A percentile compares a stretch with the other conserved stretches of the same genome.
Conservation (phyloP, 495 filamentous ascomycete genomes). For the Neurospora sp. region DNA sequence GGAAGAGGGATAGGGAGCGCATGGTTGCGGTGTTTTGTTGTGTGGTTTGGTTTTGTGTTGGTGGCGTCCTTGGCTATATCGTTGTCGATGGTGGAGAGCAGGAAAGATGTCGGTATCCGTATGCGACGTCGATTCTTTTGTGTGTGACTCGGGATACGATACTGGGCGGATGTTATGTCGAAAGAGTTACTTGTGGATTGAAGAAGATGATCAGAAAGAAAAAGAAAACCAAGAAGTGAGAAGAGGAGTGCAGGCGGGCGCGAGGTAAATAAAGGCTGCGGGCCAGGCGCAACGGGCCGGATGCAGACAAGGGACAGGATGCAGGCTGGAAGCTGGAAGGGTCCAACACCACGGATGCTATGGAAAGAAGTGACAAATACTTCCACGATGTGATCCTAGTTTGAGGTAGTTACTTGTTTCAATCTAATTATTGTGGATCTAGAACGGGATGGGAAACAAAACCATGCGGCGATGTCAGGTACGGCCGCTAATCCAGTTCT, state of each 20-base stretch:
- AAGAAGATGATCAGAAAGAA: not conserved
- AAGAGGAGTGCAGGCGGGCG: not conserved
- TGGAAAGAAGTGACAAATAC: not conserved
- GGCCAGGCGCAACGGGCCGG: not conserved
- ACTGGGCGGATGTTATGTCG: not conserved
- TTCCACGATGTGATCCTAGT: not conserved
- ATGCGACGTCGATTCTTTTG: not conserved
- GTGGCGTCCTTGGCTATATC: not conserved
- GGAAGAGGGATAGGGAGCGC: conserved; percentile 12
- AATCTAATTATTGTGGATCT: not conserved
- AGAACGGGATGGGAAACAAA: not conserved
- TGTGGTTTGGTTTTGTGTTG: too few relatives aligned
- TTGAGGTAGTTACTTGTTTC: not conserved
- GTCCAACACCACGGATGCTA: not conserved
- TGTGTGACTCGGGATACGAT: not conserved
- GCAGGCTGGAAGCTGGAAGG: not conserved
- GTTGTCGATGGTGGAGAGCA: not conserved
- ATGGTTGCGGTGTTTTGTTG: conserved; percentile 9
- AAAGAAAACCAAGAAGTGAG: not conserved
- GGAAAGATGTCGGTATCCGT: not conserved
- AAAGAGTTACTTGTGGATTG: not conserved
- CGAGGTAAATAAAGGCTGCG: not conserved
- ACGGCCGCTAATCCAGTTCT: not conserved
- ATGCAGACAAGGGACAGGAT: not conserved
- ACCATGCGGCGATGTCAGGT: not conserved